A percentile compares a stretch with the other conserved stretches of the same genome.
phyloP scores from a whole-genome alignment of 495 filamentous ascomycete species.

The Chaetomium cochliodes region DNA sequence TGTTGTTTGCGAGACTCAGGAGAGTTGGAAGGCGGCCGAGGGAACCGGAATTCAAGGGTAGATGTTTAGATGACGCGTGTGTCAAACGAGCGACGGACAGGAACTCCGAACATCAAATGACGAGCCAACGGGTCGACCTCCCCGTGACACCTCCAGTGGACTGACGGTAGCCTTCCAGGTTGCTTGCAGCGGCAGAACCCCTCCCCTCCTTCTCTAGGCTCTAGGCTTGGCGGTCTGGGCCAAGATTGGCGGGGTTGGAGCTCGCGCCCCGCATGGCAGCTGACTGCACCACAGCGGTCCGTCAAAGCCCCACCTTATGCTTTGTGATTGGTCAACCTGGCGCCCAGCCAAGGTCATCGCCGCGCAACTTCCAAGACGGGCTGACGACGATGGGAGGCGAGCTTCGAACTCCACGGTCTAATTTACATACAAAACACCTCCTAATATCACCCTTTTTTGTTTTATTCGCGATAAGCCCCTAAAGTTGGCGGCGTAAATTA shows the following conservation, averaged over 20 bases:
- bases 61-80: background rate
- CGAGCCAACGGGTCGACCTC: background rate
- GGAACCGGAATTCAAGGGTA: background rate
- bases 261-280: conserved; percentile 7
- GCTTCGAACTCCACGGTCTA: conserved; percentile 16
- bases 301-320: background rate
- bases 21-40: background rate
- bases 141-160: conserved; percentile 4
- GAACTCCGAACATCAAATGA: conserved; percentile 14
- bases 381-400: conserved; percentile 31
- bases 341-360: conserved; percentile 7
- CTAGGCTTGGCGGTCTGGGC: background rate
- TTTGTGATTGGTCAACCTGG: conserved; percentile 14
- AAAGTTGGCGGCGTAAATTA: background rate
- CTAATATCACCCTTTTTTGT: conserved; percentile 3
- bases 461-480: background rate
- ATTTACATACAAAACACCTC: background rate
- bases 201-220: background rate
- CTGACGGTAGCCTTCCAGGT: conserved; percentile 11
- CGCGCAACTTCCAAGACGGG: conserved; percentile 24
- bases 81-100: too few relatives aligned
- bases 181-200: background rate
- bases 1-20: background rate
- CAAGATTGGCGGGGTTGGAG: conserved; percentile 12
- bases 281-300: conserved; percentile 1